These are phyloP conservation scores for Rhinocladiella mackenziei DNA, from an alignment of 2,329 filamentous ascomycete genomes.

Conservation along the genomic window DNA sequence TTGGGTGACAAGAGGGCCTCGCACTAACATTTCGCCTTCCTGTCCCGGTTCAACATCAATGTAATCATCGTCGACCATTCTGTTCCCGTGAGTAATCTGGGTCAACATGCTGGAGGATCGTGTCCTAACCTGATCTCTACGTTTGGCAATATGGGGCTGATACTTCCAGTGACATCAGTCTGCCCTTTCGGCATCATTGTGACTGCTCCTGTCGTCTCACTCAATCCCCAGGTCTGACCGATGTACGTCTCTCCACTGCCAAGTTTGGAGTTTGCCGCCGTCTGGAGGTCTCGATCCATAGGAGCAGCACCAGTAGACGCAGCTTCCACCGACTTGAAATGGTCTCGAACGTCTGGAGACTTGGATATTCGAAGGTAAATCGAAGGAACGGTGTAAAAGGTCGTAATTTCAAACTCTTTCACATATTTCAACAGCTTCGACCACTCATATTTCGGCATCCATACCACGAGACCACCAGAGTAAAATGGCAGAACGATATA, in stretches of 20 bases:
- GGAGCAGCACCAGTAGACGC: constrained; percentile 56
- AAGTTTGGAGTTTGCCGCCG: constrained; percentile 49
- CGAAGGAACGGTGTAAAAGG: constrained; percentile 58
- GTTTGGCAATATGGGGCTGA: constrained; percentile 38
- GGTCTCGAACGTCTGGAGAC: constrained; percentile 51
- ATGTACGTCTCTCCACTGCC: constrained; percentile 42
- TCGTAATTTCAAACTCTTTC: constrained; percentile 49
- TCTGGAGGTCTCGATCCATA: constrained; percentile 52
- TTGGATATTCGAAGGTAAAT: constrained; percentile 60
- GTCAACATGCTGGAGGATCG: neutral
- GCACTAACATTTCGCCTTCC: constrained; percentile 24
- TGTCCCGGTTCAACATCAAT: constrained; percentile 23
- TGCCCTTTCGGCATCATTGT: constrained; percentile 44
- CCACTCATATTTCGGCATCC: constrained; percentile 61
- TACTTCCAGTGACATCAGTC: constrained; percentile 46
- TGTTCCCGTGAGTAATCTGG: constrained; percentile 6
- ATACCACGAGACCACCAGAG: constrained; percentile 51
- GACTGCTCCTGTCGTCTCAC: constrained; percentile 50
- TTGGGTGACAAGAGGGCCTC: constrained; percentile 22
- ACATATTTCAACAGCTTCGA: constrained; percentile 52
- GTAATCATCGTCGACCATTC: constrained; percentile 22
- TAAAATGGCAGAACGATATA: constrained; percentile 47
- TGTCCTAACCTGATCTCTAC: constrained; percentile 26
- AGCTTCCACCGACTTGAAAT: constrained; percentile 49
- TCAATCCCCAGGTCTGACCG: constrained; percentile 56